These are phyloP conservation scores for Reticulascus tulasneorum DNA, from an alignment of 2,329 filamentous ascomycete genomes.

Conservation along the genomic window DNA sequence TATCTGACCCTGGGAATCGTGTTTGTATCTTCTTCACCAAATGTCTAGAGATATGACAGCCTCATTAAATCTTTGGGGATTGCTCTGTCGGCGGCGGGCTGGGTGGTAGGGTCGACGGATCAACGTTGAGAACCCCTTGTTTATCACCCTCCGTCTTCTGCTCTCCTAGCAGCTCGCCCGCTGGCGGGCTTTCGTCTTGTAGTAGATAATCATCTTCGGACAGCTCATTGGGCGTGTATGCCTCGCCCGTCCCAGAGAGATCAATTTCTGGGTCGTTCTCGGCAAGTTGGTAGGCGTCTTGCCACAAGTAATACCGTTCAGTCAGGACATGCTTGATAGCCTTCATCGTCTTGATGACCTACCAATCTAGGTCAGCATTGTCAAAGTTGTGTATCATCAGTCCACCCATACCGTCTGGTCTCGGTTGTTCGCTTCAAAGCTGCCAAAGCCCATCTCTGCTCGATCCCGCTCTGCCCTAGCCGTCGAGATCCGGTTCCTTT, in stretches of 20 bases:
- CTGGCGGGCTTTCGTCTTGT: background rate
- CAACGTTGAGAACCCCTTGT: too few species aligned
- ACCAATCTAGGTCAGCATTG: slow-evolving; percentile 1
- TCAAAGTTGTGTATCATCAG: background rate
- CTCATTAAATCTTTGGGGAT: too few species aligned
- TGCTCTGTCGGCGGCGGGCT: too few species aligned
- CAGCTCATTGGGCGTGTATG: slow-evolving; percentile 42
- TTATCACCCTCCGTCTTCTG: slow-evolving; percentile 3
- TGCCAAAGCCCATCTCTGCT: slow-evolving; percentile 69
- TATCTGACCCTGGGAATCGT: too few species aligned
- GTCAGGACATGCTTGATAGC: slow-evolving; percentile 81
- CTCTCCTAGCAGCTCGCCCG: slow-evolving; percentile 7
- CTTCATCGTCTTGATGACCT: slow-evolving; percentile 76
- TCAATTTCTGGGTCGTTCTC: slow-evolving; percentile 64
- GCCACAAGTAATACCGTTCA: slow-evolving; percentile 85
- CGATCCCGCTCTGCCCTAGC: slow-evolving; percentile 64
- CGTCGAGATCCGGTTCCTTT: slow-evolving; percentile 86
- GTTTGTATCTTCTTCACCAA: too few species aligned
- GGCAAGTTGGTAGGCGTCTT: slow-evolving; percentile 67
- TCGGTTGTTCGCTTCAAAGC: slow-evolving; percentile 60
- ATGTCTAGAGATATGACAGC: too few species aligned
- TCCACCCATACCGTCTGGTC: slow-evolving; percentile 58
- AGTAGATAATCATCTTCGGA: slow-evolving; percentile 29
- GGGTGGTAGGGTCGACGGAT: too few species aligned
- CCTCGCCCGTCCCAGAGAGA: slow-evolving; percentile 43